Evolutionary conservation across 148 eudicot genomes (phyloP), one percentile per base, ranked within the genome.

Genomic region (Heliamphora exappendiculata): DNA sequence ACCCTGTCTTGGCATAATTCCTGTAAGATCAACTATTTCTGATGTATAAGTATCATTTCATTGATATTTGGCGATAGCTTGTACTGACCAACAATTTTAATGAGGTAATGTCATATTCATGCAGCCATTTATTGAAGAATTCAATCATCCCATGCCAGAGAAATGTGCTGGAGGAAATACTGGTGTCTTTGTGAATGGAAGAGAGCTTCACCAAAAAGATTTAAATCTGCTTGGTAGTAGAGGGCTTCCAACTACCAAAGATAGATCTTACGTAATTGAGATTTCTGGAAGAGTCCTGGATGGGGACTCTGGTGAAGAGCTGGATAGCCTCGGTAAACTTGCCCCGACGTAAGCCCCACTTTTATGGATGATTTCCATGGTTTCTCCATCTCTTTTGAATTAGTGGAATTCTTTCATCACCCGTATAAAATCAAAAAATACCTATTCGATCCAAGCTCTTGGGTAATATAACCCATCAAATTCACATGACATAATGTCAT

Each of bases 1-100:
- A 67, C 95, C 97, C 81, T 96, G 99, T 86, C 91, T 89, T 26
- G 99, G 99, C 82, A 93, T 96, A 59, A 73, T 96, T 80, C 99
- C 97, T 57, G 99, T 96, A 90, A 89, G 93, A 79, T 81, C 39
- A 66, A 19, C 59, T 57, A 45, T 22, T 17, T 47, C 51, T 57
- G 47, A 50, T 54, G 22, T 6, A 36, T 34, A 17, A 45, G n/a
- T 31, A 36, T 36, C 19, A 34, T 60, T 44, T 45, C 29, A 22
- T 58, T 11, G 53, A 5, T 42, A 44, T 68, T 68, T 42, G n/a
- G 72, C 44, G 70, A 39, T 41, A 33, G n/a, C 31, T 49, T 72
- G 39, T 44, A 29, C 28, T 70, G n/a, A 10, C 29, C 39, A 17
- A 50, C 3, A 57, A 4, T 34, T 67, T 41, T 66, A 45, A 44